Base-by-base conservation (phyloP, 768 basidiomycete genomes). In the Lanmaoa pseudosensibilis region DNA sequence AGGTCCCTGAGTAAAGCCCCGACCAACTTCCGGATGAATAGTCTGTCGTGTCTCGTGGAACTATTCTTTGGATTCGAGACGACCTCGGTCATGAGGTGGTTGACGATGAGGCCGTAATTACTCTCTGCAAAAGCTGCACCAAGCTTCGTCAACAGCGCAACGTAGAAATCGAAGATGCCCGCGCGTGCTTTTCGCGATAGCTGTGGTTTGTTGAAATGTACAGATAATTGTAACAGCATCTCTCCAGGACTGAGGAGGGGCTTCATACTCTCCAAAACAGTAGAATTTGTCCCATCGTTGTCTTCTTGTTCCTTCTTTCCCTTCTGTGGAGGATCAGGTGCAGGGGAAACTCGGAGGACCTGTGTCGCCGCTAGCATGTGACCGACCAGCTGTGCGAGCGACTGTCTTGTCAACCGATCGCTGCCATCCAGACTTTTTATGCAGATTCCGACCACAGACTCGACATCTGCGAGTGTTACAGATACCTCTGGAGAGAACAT, bases 131-230 rank as follows among this genome's bases (percentile, higher is more conserved):
- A 98, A 1, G 73, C 66, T 2, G 86, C 58, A 0, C 95, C 96
- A 10, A 98, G 84, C 11, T 81, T 78, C 5, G 79, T 82, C 60
- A 98, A 78, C 3, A 96, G 71, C 0, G 90, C 83, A 6, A 86
- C 80, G 65, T 98, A 97, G 62, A 92, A 87, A 60, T 97, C 92
- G 67, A 97, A 87, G 23, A 98, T 82, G 8, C 92, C 94, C 34
- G 93, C 86, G 21, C 90, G 83, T 2, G 83, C 83, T 71, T 86
- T 86, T 38, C 90, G 84, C 1, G 88, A 78, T 0, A 82, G 65
- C 37, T 83, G 78, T 2, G 83, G 73, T 68, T 87, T 90, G 77
- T 92, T 96, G 75, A 93, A 92, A 30, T 88, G 87, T 0, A 72
- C 71, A 0, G 94, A 93, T 4, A 98, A 80, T 50, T 85, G 84